Base-by-base conservation (phyloP, 768 basidiomycete genomes). In the Lentinula raphanica region DNA sequence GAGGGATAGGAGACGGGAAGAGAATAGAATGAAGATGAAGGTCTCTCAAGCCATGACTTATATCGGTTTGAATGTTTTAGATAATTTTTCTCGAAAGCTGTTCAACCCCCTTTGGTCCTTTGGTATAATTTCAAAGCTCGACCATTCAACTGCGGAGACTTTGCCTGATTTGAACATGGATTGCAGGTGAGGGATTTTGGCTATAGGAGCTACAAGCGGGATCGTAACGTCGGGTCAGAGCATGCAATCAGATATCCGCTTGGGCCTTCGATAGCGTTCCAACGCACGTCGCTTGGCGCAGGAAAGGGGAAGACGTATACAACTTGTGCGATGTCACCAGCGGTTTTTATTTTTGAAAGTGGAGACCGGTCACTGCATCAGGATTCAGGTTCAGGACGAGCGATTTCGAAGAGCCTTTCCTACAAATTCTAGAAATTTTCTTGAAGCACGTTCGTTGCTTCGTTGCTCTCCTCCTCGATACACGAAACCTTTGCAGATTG, bases 121-220 rank as follows among this genome's bases (percentile, higher is more conserved):
- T 21, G n/a, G 4, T 25, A 23, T 13, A 48, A 29, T 23, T 25
- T 48, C 46, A 27, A 31, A 49, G n/a, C 0, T 49, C 27, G 29
- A 13, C 46, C 13, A 49, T 69, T 62, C 71, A 63, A 64, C 73
- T 61, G 29, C 29, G n/a, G 38, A 39, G 38, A 39, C n/a, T 17
- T 11, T 39, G 13, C 8, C 38, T 39, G 38, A 15, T 39, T 39
- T 5, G 13, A 39, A 17, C 38, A n/a, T 39, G 23, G 42, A 40
- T 23, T 29, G 21, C n/a, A 4, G n/a, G 29, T 69, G 74, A 67
- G 74, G 65, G 69, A 75, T 69, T 74, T 70, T 68, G 51, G 74
- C 74, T 39, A 72, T 66, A 67, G 70, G 49, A 35, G 17, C n/a
- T 15, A n/a, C n/a, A 12, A 44, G 40, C 40, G 42, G 42, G 17